A percentile compares a stretch with the other conserved stretches of the same genome.
These are phyloP conservation scores for Cladorrhinum sp. DNA, from an alignment of 2,329 filamentous ascomycete species.

Conservation along the genomic window DNA sequence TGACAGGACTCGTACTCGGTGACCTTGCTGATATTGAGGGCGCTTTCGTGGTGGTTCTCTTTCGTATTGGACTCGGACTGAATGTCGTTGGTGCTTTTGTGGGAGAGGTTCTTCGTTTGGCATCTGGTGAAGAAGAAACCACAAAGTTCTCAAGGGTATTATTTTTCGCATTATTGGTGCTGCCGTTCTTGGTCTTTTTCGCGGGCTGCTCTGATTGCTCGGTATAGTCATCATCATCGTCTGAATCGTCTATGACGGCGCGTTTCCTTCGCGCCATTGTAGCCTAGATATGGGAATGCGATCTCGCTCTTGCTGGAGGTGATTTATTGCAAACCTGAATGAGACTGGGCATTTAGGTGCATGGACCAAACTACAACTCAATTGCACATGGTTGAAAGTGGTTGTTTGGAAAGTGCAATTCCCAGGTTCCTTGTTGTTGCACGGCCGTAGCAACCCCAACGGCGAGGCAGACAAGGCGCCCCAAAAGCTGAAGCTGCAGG, in stretches of 20 bases:
- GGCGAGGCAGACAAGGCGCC: constrained; percentile 9
- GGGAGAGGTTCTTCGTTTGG: constrained; percentile 27
- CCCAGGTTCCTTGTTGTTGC: constrained; percentile 1
- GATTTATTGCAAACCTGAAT: background rate
- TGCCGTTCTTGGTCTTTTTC: background rate
- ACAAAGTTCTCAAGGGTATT: constrained; percentile 55
- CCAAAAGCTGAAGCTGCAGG: constrained; percentile 3
- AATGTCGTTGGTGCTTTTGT: constrained; percentile 14
- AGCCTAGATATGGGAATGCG: background rate
- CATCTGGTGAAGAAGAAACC: constrained; percentile 49
- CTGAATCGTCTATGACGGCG: constrained; percentile 23
- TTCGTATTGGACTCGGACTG: constrained; percentile 40
- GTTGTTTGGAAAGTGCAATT: background rate
- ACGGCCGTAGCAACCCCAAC: background rate
- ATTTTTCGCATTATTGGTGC: constrained; percentile 33
- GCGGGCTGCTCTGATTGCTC: background rate
- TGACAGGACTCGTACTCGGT: constrained; percentile 36
- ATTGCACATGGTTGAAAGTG: background rate
- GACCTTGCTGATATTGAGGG: constrained; percentile 28
- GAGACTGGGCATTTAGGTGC: background rate
- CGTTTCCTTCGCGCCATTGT: constrained; percentile 24
- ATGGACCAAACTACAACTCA: background rate
- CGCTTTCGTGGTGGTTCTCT: constrained; percentile 30
- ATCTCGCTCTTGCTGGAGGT: background rate
- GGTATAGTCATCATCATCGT: constrained; percentile 13